Evolutionary conservation across 2,329 filamentous ascomycete species (phyloP).

Genomic region (Teratosphaeriaceae sp.): DNA sequence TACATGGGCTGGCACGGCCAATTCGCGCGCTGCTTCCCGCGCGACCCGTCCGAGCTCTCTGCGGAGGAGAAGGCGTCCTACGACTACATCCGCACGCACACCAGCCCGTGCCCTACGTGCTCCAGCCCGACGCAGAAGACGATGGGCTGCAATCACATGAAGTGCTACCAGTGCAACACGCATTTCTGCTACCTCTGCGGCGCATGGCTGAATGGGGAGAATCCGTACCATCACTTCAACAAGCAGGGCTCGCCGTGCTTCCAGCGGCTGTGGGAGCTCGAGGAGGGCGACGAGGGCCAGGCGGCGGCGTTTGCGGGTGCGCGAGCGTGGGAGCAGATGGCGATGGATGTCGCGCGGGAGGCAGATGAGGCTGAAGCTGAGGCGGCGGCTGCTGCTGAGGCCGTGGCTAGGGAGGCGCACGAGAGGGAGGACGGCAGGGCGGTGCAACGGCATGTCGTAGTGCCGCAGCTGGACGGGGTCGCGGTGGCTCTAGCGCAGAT

Average conservation of each 20-base stretch:
- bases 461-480: conserved; percentile 13
- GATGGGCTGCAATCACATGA: conserved; percentile 95
- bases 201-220: conserved; percentile 71
- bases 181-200: conserved; percentile 96
- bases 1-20: conserved; percentile 89
- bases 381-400: conserved; percentile 34
- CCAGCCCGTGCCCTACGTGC: conserved; percentile 85
- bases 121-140: conserved; percentile 80
- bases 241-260: conserved; percentile 62
- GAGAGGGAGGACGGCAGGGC: conserved; percentile 13
- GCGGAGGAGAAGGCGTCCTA: conserved; percentile 81
- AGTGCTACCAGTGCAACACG: conserved; percentile 78
- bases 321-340: conserved; percentile 38
- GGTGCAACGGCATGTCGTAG: conserved; percentile 31
- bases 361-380: conserved; percentile 28
- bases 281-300: conserved; percentile 62
- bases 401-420: conserved; percentile 20
- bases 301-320: conserved; percentile 35
- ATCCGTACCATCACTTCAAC: conserved; percentile 90
- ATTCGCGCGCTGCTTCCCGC: conserved; percentile 63
- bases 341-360: conserved; percentile 27
- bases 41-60: conserved; percentile 62
- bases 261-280: conserved; percentile 83
- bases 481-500: conserved; percentile 17
- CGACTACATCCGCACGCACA: conserved; percentile 75